Percentiles rank a stretch among this genome's conserved stretches.
Conservation (phyloP, 2,329 filamentous ascomycete species). For the Monosporascus sp. region DNA sequence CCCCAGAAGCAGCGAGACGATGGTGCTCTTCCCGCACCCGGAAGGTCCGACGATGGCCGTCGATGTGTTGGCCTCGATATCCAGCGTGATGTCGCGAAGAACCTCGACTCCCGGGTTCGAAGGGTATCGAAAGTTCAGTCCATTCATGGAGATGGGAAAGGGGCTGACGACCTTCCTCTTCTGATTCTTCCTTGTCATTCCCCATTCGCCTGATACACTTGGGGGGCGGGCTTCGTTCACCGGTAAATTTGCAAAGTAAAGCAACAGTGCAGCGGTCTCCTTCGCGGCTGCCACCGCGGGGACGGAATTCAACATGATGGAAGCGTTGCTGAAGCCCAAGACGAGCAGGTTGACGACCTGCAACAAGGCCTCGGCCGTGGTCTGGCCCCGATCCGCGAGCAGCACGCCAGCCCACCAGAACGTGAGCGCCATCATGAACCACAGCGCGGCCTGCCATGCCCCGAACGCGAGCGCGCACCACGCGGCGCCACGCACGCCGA, state of each 20-base stretch:
- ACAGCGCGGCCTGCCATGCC: constrained; percentile 65
- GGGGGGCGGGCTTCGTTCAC: constrained; percentile 39
- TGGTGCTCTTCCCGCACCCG: constrained; percentile 86
- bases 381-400: constrained; percentile 39
- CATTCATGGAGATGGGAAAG: constrained; percentile 46
- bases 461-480: constrained; percentile 71
- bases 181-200: constrained; percentile 15
- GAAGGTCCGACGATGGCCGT: constrained; percentile 78
- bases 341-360: constrained; percentile 77
- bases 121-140: constrained; percentile 69
- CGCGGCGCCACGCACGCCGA: constrained; percentile 61
- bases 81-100: constrained; percentile 60
- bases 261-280: constrained; percentile 65
- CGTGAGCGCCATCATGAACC: constrained; percentile 69
- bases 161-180: constrained; percentile 25
- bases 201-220: too few species aligned
- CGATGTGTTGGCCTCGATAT: constrained; percentile 56
- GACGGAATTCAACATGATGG: constrained; percentile 64
- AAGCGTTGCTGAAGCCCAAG: constrained; percentile 73
- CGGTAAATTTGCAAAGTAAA: constrained; percentile 62
- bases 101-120: constrained; percentile 44
- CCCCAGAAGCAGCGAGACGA: constrained; percentile 68
- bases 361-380: constrained; percentile 55
- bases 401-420: constrained; percentile 77
- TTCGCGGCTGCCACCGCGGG: constrained; percentile 75